Evolutionary conservation across 306 rosid genomes (phyloP).

Genomic region (Urtica urens): DNA sequence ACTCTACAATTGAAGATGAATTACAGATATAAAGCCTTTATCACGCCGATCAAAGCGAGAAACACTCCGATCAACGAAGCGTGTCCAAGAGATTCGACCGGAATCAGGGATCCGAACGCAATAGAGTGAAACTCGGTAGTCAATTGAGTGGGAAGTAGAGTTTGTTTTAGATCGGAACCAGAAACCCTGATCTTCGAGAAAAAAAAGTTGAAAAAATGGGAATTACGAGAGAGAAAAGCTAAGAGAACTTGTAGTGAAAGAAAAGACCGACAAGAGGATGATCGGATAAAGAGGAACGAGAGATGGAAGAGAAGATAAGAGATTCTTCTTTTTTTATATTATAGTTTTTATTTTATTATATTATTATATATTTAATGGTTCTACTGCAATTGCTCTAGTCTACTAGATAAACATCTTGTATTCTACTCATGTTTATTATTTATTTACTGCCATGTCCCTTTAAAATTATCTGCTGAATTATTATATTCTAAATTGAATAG

Average conservation of each 20-base stretch:
- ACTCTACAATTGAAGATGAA: too few species aligned
- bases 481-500: not conserved
- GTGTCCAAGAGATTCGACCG: constrained; percentile 1
- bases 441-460: constrained; percentile 26
- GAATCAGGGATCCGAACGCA: constrained; percentile 11
- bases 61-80: constrained; percentile 5
- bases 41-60: constrained; percentile 29
- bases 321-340: constrained; percentile 20
- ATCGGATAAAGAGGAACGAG: constrained; percentile 11
- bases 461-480: not conserved
- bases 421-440: not conserved
- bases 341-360: too few species aligned
- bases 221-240: not conserved
- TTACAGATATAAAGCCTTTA: constrained; percentile 9
- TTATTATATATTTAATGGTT: not conserved
- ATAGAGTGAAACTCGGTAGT: not conserved
- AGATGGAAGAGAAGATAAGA: constrained; percentile 35
- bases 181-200: not conserved
- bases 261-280: not conserved
- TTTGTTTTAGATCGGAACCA: constrained; percentile 14
- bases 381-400: not conserved
- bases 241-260: constrained; percentile 9
- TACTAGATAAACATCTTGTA: constrained; percentile 8
- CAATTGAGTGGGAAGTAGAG: not conserved
- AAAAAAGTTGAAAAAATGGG: too few species aligned